phyloP scores from a whole-genome alignment of 2,329 filamentous ascomycete species.

The Arthrinium puccinioides region DNA sequence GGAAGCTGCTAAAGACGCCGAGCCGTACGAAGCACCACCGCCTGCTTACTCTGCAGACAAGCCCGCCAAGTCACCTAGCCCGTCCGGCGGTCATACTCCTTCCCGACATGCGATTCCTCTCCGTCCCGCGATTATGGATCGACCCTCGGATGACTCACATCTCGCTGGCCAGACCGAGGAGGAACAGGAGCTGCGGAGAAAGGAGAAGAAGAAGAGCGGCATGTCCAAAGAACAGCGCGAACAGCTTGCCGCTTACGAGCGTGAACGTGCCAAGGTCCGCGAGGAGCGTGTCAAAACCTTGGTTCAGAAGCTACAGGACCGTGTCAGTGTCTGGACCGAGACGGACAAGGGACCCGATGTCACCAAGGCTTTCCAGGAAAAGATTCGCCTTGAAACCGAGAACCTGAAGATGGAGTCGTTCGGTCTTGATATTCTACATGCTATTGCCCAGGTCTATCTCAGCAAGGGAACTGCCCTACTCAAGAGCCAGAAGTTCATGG shows the following conservation, averaged over 20 bases:
- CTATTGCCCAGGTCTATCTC: slow-evolving; percentile 85
- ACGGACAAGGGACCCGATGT: slow-evolving; percentile 85
- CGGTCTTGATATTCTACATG: slow-evolving; percentile 90
- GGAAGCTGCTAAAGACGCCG: slow-evolving; percentile 16
- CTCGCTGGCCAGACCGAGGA: slow-evolving; percentile 61
- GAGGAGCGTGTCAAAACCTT: slow-evolving; percentile 86
- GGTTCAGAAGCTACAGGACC: slow-evolving; percentile 76
- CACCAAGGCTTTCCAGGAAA: slow-evolving; percentile 84
- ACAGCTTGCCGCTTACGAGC: slow-evolving; percentile 80
- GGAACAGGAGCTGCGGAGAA: slow-evolving; percentile 68
- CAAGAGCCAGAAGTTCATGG: slow-evolving; percentile 94
- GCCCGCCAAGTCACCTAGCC: slow-evolving; percentile 20
- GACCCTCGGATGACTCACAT: slow-evolving; percentile 68
- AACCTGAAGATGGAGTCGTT: slow-evolving; percentile 99
- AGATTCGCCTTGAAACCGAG: slow-evolving; percentile 90
- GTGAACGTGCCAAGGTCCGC: slow-evolving; percentile 74
- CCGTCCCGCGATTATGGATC: slow-evolving; percentile 82
- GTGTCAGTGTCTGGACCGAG: slow-evolving; percentile 92
- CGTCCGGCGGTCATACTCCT: slow-evolving; percentile 31
- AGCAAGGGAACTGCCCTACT: slow-evolving; percentile 81
- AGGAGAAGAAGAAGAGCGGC: slow-evolving; percentile 77
- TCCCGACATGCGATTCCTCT: slow-evolving; percentile 54
- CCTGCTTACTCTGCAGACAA: slow-evolving; percentile 34
- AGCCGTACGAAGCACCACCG: slow-evolving; percentile 22
- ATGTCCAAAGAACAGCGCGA: slow-evolving; percentile 90